These are phyloP conservation scores for Calonectria pseudoreteaudii DNA, from an alignment of 2,329 filamentous ascomycete species.

Conservation along the genomic window DNA sequence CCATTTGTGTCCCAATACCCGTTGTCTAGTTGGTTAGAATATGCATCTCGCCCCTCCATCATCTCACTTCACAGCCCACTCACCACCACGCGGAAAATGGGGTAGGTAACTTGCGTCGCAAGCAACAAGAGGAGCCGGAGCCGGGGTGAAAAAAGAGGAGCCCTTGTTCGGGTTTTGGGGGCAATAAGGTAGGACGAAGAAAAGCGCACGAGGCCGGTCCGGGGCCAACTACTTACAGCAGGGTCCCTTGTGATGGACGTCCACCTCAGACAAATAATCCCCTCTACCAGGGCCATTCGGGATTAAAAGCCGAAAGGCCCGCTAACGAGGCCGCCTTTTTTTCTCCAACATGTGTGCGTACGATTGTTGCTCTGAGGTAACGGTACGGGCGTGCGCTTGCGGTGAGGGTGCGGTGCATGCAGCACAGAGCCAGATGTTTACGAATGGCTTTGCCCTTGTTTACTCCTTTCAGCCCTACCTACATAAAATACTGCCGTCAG, in stretches of 20 bases:
- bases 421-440: conserved; percentile 11
- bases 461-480: conserved; percentile 39
- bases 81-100: background rate
- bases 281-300: conserved; percentile 21
- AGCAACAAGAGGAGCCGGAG: background rate
- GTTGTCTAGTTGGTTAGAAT: background rate
- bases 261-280: conserved; percentile 20
- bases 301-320: conserved; percentile 40
- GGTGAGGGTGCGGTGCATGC: conserved; percentile 21
- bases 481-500: conserved; percentile 25
- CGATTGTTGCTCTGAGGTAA: conserved; percentile 1
- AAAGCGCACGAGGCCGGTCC: conserved; percentile 16
- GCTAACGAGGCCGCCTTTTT: conserved; percentile 20
- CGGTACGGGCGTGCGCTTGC: conserved; percentile 13
- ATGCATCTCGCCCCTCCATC: background rate
- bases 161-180: background rate
- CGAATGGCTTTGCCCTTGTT: conserved; percentile 19
- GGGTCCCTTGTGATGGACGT: conserved; percentile 7
- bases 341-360: background rate
- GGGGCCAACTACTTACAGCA: conserved; percentile 4
- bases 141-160: conserved; percentile 19
- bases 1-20: background rate
- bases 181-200: conserved; percentile 36
- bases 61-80: conserved; percentile 11
- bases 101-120: conserved; percentile 5